A percentile compares a stretch with the other conserved stretches of the same genome.
Conservation (phyloP, 2,329 filamentous ascomycete species). For the Beauveria pseudobassiana region DNA sequence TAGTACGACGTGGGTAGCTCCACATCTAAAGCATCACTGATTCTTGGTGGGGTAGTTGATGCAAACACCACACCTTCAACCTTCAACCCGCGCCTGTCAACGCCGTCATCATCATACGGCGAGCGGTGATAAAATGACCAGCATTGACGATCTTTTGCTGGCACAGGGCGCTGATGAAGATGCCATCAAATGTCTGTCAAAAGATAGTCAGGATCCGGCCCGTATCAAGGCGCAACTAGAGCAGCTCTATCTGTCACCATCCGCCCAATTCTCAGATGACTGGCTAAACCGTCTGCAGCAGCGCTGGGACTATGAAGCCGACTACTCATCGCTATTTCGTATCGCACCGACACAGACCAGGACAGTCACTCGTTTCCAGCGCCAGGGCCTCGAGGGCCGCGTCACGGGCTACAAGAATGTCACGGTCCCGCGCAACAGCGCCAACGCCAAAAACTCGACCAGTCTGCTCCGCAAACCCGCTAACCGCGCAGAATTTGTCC, state of each 20-base stretch:
- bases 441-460: slow-evolving; percentile 91
- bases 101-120: background rate
- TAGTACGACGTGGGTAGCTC: background rate
- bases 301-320: slow-evolving; percentile 73
- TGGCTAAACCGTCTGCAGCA: slow-evolving; percentile 90
- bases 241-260: slow-evolving; percentile 69
- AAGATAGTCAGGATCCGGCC: slow-evolving; percentile 39
- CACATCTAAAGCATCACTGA: background rate
- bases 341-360: slow-evolving; percentile 87
- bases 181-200: slow-evolving; percentile 10
- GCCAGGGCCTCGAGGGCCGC: slow-evolving; percentile 84
- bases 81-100: background rate
- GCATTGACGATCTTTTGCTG: slow-evolving; percentile 29
- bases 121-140: slow-evolving; percentile 20
- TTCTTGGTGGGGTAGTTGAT: slow-evolving; percentile 6
- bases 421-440: slow-evolving; percentile 80
- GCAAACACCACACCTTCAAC: slow-evolving; percentile 21
- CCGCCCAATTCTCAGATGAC: slow-evolving; percentile 67
- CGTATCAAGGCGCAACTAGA: slow-evolving; percentile 66
- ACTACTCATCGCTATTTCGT: slow-evolving; percentile 78
- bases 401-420: slow-evolving; percentile 94
- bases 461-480: slow-evolving; percentile 82
- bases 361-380: slow-evolving; percentile 86
- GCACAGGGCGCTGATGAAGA: slow-evolving; percentile 18
- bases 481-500: slow-evolving; percentile 79